phyloP scores from a whole-genome alignment of 1,284 basidiomycete genomes.

The Apiotrichum brassicae region DNA sequence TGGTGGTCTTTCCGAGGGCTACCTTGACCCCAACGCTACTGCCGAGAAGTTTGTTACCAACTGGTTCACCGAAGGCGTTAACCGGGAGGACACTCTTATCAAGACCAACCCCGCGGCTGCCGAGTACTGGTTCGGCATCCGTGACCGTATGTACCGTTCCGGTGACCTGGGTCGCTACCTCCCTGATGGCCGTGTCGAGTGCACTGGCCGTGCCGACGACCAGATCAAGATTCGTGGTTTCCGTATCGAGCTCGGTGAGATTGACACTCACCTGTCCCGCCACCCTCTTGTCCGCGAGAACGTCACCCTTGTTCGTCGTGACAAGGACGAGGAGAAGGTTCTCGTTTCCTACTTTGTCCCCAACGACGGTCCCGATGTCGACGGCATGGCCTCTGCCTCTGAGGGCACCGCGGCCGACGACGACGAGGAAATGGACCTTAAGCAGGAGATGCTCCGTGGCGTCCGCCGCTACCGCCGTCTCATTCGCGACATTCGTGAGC shows the following conservation, averaged over 20 bases:
- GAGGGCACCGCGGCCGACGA: constrained; percentile 58
- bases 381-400: constrained; percentile 65
- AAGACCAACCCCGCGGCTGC: constrained; percentile 59
- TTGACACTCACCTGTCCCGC: constrained; percentile 91
- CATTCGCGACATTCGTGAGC: constrained; percentile 89
- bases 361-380: constrained; percentile 60
- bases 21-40: constrained; percentile 77
- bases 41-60: constrained; percentile 86
- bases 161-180: constrained; percentile 94
- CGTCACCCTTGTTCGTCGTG: constrained; percentile 90
- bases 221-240: constrained; percentile 99
- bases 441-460: constrained; percentile 58
- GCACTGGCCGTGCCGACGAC: constrained; percentile 94
- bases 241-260: constrained; percentile 97
- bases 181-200: constrained; percentile 90
- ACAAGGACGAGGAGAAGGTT: constrained; percentile 99
- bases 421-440: constrained; percentile 47
- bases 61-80: constrained; percentile 67
- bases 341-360: constrained; percentile 99
- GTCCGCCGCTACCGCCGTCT: constrained; percentile 76
- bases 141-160: constrained; percentile 96
- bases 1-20: constrained; percentile 92
- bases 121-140: constrained; percentile 88
- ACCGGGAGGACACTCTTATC: constrained; percentile 63
- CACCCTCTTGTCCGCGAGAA: constrained; percentile 94